Base-by-base conservation (phyloP, 148 eudicot genomes). In the Spergularia bocconei region DNA sequence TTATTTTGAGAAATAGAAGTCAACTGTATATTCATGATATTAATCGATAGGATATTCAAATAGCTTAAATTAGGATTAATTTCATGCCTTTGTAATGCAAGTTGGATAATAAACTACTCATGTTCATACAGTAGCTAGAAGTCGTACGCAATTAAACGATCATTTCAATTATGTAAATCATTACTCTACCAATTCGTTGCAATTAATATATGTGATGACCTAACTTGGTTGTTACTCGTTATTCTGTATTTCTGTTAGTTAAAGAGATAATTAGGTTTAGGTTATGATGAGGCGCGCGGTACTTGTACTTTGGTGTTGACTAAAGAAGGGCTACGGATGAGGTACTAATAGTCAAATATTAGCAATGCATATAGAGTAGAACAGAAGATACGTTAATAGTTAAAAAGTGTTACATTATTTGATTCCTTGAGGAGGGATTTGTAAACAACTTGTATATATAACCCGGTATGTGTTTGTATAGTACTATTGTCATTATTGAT, bases 191-290 rank as follows among this genome's bases (percentile, higher is more conserved):
- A 61, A 11, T 3, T 61, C 15, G 65, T 61, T 11, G 63, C 21
- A n/a, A 60, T 60, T 60, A 20, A 60, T 61, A 61, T 14, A 44
- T 44, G 16, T 61, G 23, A n/a, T 21, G 36, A 61, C 65, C 38
- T 61, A 29, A 25, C 65, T 61, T 61, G 7, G 39, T 61, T 13
- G 65, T 25, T 61, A 61, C 65, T 61, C 33, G 61, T 57, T 57
- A 21, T 57, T 57, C 17, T n/a, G n/a, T n/a, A n/a, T n/a, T n/a
- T n/a, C n/a, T 57, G 61, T 57, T 17, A 19, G 65, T 61, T 21
- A 4, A 5, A 10, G 33, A 11, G 7, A 44, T 44, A 6, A 44
- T 44, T n/a, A n/a, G n/a, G n/a, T 23, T 23, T 6, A 44, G 48
- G 8, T 44, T 29, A 29, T 29, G 36, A 29, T 29, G 36, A 44